Conservation (phyloP, 2,329 filamentous ascomycete genomes). For the Neonectria faginata region DNA sequence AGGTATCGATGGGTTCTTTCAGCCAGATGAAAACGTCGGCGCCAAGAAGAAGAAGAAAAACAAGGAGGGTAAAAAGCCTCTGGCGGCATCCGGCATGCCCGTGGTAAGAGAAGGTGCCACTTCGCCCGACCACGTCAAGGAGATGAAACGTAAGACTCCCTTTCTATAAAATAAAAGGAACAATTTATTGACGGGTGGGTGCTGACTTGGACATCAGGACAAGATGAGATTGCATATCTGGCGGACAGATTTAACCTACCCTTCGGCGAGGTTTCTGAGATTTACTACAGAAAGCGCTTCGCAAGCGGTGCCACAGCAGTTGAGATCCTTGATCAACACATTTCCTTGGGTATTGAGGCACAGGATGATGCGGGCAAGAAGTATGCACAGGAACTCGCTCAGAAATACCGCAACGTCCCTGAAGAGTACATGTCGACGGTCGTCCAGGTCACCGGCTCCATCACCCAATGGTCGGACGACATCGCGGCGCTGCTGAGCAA, state of each 20-base stretch:
- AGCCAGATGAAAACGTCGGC: constrained; percentile 60
- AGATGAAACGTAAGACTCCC: constrained; percentile 48
- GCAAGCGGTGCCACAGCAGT: constrained; percentile 56
- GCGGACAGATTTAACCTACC: constrained; percentile 58
- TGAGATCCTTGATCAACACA: constrained; percentile 58
- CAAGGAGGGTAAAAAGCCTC: constrained; percentile 46
- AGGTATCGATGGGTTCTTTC: constrained; percentile 85
- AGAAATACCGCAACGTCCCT: constrained; percentile 58
- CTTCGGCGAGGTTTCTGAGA: constrained; percentile 54
- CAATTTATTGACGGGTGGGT: neutral
- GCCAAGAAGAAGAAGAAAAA: constrained; percentile 55
- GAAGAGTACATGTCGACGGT: constrained; percentile 56
- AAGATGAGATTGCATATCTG: constrained; percentile 58
- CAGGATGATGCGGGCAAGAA: constrained; percentile 48
- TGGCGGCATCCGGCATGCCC: constrained; percentile 21
- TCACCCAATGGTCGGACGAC: constrained; percentile 52
- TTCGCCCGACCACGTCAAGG: constrained; percentile 38
- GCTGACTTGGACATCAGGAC: constrained; percentile 38
- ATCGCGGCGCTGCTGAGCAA: constrained; percentile 56
- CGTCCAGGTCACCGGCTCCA: constrained; percentile 54
- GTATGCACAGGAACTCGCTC: constrained; percentile 49
- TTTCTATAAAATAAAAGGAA: no score
- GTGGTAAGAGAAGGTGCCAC: constrained; percentile 32
- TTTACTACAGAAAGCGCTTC: constrained; percentile 54
- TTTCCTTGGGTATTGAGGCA: constrained; percentile 52